Evolutionary conservation across 345 rosid genomes (phyloP).

Genomic region (Hibiscus syriacus): DNA sequence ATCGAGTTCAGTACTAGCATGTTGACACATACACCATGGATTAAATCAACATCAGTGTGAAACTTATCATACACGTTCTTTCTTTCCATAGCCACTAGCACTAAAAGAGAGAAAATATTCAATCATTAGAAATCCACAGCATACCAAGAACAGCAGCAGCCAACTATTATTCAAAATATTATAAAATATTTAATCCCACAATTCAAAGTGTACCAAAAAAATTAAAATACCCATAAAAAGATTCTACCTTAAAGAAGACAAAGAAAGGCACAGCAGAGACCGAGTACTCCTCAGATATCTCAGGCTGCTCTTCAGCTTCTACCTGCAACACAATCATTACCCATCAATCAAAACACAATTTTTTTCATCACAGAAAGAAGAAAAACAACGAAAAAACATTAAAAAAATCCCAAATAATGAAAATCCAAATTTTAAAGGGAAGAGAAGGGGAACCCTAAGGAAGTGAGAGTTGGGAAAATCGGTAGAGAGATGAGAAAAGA

Average conservation of each 20-base stretch:
- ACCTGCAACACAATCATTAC: slow-evolving; percentile 37
- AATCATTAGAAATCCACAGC: background rate
- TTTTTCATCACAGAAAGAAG: background rate
- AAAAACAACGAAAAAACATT: background rate
- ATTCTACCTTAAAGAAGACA: slow-evolving; percentile 73
- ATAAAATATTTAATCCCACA: background rate
- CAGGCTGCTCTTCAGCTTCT: slow-evolving; percentile 96
- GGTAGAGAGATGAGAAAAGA: slow-evolving; percentile 79
- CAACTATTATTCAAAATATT: background rate
- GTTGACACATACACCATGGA: background rate
- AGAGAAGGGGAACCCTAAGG: slow-evolving; percentile 48
- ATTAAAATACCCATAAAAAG: background rate
- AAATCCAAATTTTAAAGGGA: background rate
- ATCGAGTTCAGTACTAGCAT: background rate
- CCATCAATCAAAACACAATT: background rate
- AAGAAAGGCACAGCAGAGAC: slow-evolving; percentile 88
- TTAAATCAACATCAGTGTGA: background rate
- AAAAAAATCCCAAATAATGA: background rate
- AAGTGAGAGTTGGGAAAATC: slow-evolving; percentile 83
- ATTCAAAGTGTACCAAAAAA: too few species aligned
- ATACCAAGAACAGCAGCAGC: background rate
- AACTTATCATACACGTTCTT: background rate
- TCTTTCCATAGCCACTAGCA: background rate
- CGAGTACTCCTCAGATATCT: slow-evolving; percentile 77
- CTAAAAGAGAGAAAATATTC: background rate